A percentile compares a stretch with the other conserved stretches of the same genome.
These are phyloP conservation scores for Lasiodiplodia theobromae DNA, from an alignment of 2,329 filamentous ascomycete genomes.

Conservation along the genomic window DNA sequence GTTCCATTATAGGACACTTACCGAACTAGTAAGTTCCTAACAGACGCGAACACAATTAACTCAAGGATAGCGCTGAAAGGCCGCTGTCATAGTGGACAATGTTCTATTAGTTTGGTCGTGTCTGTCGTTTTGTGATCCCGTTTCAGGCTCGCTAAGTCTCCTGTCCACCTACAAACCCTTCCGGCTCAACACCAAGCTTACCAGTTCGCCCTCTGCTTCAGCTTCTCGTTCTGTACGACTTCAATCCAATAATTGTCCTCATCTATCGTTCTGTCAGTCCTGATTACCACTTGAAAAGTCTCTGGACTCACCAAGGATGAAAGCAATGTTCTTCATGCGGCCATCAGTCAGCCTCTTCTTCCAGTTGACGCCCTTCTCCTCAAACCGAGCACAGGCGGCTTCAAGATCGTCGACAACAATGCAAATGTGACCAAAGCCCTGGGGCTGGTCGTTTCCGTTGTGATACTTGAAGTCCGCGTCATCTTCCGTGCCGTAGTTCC, in stretches of 20 bases:
- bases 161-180: too few species aligned
- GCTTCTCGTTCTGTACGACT: slow-evolving; percentile 77
- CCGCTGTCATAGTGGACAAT: not conserved
- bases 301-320: slow-evolving; percentile 68
- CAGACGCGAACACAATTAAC: too few species aligned
- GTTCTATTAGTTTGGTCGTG: not conserved
- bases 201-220: slow-evolving; percentile 56
- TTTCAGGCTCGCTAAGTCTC: not conserved
- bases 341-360: slow-evolving; percentile 96
- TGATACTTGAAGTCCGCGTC: slow-evolving; percentile 86
- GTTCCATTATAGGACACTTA: not conserved
- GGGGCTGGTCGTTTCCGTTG: slow-evolving; percentile 87
- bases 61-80: too few species aligned
- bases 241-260: slow-evolving; percentile 86
- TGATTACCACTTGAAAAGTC: too few species aligned
- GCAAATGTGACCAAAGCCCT: slow-evolving; percentile 94
- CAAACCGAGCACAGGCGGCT: slow-evolving; percentile 84
- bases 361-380: slow-evolving; percentile 82
- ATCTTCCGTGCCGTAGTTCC: slow-evolving; percentile 84
- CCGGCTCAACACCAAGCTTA: slow-evolving; percentile 33
- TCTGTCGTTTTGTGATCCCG: not conserved
- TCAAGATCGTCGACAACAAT: slow-evolving; percentile 88
- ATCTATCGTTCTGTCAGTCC: too few species aligned
- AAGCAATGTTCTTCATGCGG: slow-evolving; percentile 90
- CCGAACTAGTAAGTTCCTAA: not conserved